Base-by-base conservation (phyloP, 2,329 filamentous ascomycete species). In the Aspergillus tanneri region DNA sequence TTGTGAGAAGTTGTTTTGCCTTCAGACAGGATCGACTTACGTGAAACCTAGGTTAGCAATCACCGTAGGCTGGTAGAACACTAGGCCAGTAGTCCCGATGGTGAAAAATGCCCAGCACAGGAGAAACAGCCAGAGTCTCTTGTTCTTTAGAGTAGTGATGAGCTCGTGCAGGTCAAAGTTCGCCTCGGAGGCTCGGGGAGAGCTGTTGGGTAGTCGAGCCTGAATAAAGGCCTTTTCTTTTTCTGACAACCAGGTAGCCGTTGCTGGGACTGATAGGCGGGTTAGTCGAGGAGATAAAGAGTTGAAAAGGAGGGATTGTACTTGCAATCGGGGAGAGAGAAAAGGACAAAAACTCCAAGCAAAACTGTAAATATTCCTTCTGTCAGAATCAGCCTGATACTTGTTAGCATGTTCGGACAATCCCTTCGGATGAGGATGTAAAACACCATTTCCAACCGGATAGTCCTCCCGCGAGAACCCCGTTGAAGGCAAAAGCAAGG, bases 391-490 rank as follows among this genome's bases (percentile, higher is more conserved):
- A 39, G n/a, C 43, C 43, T 46, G 16, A 3, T 14, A n/a, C 11
- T 11, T 9, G 7, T 43, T 12, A 43, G 9, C 5, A 7, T 32
- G n/a, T 28, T 23, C 16, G 5, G 2, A 11, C 10, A 5, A 38
- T 19, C 2, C 11, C 1, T 7, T n/a, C 2, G 8, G 2, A 8
- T 16, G 1, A 18, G 14, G 16, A 18, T 37, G 3, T 4, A 24
- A 16, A 19, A 14, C 43, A 50, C 42, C 47, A 50, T 39, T 47
- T 46, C 47, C 43, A 50, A 7, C 47, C 47, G 0, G 43, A 50
- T 23, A 50, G 11, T 0, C 37, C 30, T 5, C 47, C 24, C 3
- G 37, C 30, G 3, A 25, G 9, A 11, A 39, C 43, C 2, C 30
- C 47, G 10, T 50, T 41, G 18, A 43, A 50, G 2, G 43, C 43